Evolutionary conservation across 1,139 yeast species (phyloP).

Genomic region (Blastobotrys serpentis): DNA sequence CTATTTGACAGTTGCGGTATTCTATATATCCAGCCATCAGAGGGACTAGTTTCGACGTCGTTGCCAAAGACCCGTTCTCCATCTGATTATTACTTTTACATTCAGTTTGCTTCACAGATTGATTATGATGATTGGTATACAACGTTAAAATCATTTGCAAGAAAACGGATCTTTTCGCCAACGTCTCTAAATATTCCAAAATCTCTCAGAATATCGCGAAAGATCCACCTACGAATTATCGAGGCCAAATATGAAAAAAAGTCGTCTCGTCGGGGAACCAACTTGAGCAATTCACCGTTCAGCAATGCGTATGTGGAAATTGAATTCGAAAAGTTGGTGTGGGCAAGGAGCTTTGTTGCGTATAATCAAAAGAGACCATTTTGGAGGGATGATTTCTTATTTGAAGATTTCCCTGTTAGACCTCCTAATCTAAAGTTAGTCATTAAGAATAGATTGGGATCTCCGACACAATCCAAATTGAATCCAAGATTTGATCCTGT

Average conservation of each 20-base stretch:
- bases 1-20: constrained; percentile 60
- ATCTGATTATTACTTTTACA: constrained; percentile 26
- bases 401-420: constrained; percentile 39
- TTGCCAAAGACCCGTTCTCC: constrained; percentile 8
- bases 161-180: constrained; percentile 52
- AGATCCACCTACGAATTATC: constrained; percentile 56
- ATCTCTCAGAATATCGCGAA: constrained; percentile 55
- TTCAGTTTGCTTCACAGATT: constrained; percentile 65
- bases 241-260: constrained; percentile 56
- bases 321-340: constrained; percentile 53
- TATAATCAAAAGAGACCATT: constrained; percentile 47
- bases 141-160: constrained; percentile 65
- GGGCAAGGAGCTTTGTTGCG: constrained; percentile 57
- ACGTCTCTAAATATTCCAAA: constrained; percentile 32
- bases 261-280: background rate
- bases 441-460: constrained; percentile 26
- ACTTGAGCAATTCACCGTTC: constrained; percentile 22
- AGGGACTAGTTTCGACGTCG: constrained; percentile 22
- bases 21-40: constrained; percentile 27
- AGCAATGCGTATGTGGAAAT: constrained; percentile 50
- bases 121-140: constrained; percentile 86
- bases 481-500: constrained; percentile 39
- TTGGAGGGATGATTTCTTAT: constrained; percentile 58
- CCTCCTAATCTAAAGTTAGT: constrained; percentile 27
- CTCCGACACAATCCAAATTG: constrained; percentile 16